phyloP scores from a whole-genome alignment of 176 grass and related monocot genomes.

The Avena insularis region DNA sequence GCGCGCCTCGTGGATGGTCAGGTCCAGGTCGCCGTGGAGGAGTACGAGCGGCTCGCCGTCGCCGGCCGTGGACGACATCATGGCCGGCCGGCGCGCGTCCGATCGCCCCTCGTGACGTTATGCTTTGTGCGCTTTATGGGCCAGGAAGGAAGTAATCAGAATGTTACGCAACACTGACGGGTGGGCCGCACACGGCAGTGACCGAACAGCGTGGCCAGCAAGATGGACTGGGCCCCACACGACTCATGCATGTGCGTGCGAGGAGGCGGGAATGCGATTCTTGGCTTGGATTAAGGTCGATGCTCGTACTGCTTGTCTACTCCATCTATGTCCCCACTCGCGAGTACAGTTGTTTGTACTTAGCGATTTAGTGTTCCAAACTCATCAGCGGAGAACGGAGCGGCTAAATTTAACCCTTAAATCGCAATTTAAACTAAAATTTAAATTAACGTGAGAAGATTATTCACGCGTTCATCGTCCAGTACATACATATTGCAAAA shows the following conservation, averaged over 20 bases:
- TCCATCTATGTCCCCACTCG: too few species aligned
- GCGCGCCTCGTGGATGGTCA: constrained; percentile 57
- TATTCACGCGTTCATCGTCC: too few species aligned
- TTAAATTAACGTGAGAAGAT: too few species aligned
- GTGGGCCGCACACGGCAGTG: neutral
- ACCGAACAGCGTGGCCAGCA: too few species aligned
- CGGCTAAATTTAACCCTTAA: too few species aligned
- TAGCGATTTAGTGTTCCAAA: too few species aligned
- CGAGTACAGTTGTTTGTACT: too few species aligned
- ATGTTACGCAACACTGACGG: neutral
- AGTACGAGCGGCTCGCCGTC: neutral
- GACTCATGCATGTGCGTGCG: neutral
- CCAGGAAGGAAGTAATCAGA: neutral
- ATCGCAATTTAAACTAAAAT: too few species aligned
- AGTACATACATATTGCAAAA: too few species aligned
- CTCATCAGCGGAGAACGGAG: too few species aligned
- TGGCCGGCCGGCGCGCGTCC: neutral
- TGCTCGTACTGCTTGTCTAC: too few species aligned
- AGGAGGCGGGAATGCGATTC: neutral
- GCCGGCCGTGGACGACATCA: neutral
- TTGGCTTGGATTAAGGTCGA: neutral
- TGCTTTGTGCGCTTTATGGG: neutral
- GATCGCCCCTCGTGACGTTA: neutral
- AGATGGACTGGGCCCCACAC: neutral
- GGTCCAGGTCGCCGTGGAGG: constrained; percentile 80